phyloP scores from a whole-genome alignment of 129 eudicot species.

The Erigeron canadensis region DNA sequence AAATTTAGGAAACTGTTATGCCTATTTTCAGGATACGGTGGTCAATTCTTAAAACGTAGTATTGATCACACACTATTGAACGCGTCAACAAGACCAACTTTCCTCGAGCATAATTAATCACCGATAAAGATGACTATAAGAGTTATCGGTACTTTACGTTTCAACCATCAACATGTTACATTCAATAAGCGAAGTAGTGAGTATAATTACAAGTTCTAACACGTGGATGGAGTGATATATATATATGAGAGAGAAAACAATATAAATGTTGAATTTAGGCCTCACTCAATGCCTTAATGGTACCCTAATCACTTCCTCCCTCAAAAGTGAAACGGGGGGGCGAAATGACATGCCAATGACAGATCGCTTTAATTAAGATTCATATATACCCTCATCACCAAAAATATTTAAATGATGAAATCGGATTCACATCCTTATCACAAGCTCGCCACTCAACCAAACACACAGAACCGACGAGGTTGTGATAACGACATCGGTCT shows the following conservation, averaged over 20 bases:
- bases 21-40: slow-evolving; percentile 20
- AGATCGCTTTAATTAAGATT: too few relatives aligned
- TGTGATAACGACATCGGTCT: too few relatives aligned
- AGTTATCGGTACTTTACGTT: not conserved
- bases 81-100: slow-evolving; percentile 17
- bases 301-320: too few relatives aligned
- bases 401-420: too few relatives aligned
- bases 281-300: too few relatives aligned
- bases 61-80: slow-evolving; percentile 14
- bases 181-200: not conserved
- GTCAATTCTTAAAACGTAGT: slow-evolving; percentile 21
- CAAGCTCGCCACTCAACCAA: too few relatives aligned
- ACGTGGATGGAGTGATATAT: not conserved
- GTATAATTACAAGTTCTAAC: not conserved
- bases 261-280: not conserved
- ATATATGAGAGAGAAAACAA: not conserved
- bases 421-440: too few relatives aligned
- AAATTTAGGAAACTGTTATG: slow-evolving; percentile 15
- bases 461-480: too few relatives aligned
- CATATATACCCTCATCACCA: too few relatives aligned
- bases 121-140: slow-evolving; percentile 2
- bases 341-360: too few relatives aligned
- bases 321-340: too few relatives aligned
- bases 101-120: slow-evolving; percentile 4
- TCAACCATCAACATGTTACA: slow-evolving; percentile 9